These are phyloP conservation scores for Komagataella pseudopastoris DNA, from an alignment of 805 yeast genomes.

Conservation along the genomic window DNA sequence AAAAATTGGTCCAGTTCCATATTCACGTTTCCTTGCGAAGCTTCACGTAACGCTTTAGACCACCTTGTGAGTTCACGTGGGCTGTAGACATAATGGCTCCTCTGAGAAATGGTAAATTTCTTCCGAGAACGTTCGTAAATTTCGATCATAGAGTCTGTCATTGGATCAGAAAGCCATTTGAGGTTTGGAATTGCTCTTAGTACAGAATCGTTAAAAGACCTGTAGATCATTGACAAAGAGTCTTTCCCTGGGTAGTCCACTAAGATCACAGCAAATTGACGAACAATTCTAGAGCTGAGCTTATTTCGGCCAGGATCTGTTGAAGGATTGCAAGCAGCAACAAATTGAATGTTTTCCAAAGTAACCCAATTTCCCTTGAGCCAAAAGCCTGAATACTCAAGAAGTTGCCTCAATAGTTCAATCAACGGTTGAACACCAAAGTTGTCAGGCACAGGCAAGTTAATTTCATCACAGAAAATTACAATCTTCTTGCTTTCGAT, in stretches of 20 bases:
- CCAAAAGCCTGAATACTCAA: conserved; percentile 75
- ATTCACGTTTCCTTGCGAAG: conserved; percentile 13
- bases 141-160: conserved; percentile 56
- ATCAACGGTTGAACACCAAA: conserved; percentile 67
- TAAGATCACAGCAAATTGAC: conserved; percentile 53
- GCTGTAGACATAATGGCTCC: conserved; percentile 60
- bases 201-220: conserved; percentile 38
- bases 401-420: conserved; percentile 58
- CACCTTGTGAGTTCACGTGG: conserved; percentile 90
- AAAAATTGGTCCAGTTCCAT: conserved; percentile 9
- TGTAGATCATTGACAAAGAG: conserved; percentile 59
- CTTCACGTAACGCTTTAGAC: conserved; percentile 60
- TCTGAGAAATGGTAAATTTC: conserved; percentile 22
- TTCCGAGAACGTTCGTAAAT: conserved; percentile 35
- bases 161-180: conserved; percentile 32
- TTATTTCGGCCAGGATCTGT: conserved; percentile 60
- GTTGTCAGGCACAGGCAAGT: conserved; percentile 58
- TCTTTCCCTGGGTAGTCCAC: conserved; percentile 64
- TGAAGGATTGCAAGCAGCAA: conserved; percentile 94
- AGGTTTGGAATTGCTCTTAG: conserved; percentile 49
- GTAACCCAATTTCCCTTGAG: conserved; percentile 55
- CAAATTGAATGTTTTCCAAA: conserved; percentile 55
- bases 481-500: conserved; percentile 58
- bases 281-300: conserved; percentile 45
- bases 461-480: conserved; percentile 84